Conservation (phyloP, 257 asterid species). For the Primulina tabacum region DNA sequence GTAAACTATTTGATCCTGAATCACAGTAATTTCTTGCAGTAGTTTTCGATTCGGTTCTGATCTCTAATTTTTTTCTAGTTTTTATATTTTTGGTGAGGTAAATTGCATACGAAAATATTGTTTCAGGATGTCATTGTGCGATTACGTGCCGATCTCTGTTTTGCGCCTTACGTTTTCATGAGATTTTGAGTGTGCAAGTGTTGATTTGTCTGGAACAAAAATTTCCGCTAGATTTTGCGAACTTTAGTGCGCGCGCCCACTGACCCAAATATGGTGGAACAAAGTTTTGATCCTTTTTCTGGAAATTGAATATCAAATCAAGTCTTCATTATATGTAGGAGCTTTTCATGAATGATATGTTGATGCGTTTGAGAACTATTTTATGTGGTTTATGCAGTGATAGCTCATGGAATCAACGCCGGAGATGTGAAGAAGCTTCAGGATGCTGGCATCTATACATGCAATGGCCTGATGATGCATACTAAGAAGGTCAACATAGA, state of each 20-base stretch:
- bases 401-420: constrained; percentile 93
- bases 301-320: constrained; percentile 16
- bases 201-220: constrained; percentile 1
- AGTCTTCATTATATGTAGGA: constrained; percentile 6
- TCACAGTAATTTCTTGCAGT: constrained; percentile 9
- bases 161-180: neutral
- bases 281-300: constrained; percentile 6
- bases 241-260: neutral
- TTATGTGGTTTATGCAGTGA: constrained; percentile 49
- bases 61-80: neutral
- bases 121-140: neutral
- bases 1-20: neutral
- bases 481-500: constrained; percentile 69
- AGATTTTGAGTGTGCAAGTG: constrained; percentile 7
- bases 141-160: neutral
- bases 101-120: neutral
- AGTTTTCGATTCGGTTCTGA: neutral
- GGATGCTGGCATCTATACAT: constrained; percentile 93
- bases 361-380: constrained; percentile 7
- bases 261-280: neutral
- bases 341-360: constrained; percentile 8
- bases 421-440: constrained; percentile 99
- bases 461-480: constrained; percentile 99
- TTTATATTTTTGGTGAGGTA: neutral
- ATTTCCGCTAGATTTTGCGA: constrained; percentile 5